Percentiles rank a stretch among this genome's conserved stretches.
phyloP scores from a whole-genome alignment of 2,329 filamentous ascomycete genomes.

The Aureobasidium vineae region DNA sequence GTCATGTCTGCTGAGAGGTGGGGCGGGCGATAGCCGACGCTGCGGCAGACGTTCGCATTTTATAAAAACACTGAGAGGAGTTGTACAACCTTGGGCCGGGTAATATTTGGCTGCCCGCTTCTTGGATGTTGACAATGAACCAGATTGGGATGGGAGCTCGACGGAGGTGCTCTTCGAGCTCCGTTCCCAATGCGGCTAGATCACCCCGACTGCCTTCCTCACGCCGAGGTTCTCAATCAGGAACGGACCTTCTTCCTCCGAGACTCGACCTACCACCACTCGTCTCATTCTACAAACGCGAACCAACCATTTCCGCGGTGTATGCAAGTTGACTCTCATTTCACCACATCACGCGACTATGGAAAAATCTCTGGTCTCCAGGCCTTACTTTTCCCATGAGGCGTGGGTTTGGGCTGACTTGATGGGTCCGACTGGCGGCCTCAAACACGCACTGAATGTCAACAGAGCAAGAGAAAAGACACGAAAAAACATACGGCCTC shows the following conservation, averaged over 20 bases:
- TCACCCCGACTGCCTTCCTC: background rate
- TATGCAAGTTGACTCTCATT: background rate
- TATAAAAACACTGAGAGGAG: background rate
- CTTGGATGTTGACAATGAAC: background rate
- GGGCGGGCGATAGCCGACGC: background rate
- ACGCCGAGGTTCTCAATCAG: conserved; percentile 2
- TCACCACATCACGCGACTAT: background rate
- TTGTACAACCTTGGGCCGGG: background rate
- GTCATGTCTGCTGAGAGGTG: background rate
- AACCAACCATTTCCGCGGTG: background rate
- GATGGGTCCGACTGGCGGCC: no score
- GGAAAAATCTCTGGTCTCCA: background rate
- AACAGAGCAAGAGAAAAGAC: background rate
- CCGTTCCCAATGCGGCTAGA: conserved; percentile 3
- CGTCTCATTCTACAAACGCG: background rate
- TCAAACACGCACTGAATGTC: background rate
- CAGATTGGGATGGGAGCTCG: background rate
- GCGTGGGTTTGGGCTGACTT: no score
- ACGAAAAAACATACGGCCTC: background rate
- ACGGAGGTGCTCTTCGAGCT: background rate
- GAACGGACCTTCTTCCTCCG: conserved; percentile 2
- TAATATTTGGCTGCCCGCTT: background rate
- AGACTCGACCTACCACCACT: background rate
- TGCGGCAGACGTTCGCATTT: conserved; percentile 7
- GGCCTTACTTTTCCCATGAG: background rate